Conservation (phyloP, 805 yeast species). For the Groenewaldozyma salmanticensis region DNA sequence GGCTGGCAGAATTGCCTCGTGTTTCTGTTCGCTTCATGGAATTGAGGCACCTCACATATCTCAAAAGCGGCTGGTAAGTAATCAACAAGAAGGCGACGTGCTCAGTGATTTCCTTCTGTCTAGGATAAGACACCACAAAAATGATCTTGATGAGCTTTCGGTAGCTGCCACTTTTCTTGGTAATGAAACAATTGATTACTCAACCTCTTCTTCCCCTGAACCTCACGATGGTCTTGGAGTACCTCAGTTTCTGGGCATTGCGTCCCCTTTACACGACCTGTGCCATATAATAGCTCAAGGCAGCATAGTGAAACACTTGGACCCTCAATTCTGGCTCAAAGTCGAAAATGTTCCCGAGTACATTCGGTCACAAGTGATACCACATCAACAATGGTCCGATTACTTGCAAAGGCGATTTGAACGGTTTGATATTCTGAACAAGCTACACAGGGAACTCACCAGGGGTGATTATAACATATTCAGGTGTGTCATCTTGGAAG, state of each 20-base stretch:
- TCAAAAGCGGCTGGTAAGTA: conserved; percentile 11
- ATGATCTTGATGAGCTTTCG: conserved; percentile 23
- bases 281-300: not conserved
- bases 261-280: not conserved
- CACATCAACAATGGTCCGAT: conserved; percentile 13
- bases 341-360: not conserved
- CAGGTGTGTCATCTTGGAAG: conserved; percentile 38
- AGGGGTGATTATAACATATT: conserved; percentile 20
- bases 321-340: not conserved
- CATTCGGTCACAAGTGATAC: not conserved
- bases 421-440: conserved; percentile 10
- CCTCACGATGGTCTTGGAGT: conserved; percentile 21
- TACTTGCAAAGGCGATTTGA: conserved; percentile 22
- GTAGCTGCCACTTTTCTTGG: conserved; percentile 23
- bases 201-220: conserved; percentile 19
- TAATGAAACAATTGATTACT: conserved; percentile 1
- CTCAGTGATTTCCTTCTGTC: not conserved
- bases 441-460: conserved; percentile 15
- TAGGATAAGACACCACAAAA: conserved; percentile 9
- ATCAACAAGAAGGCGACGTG: not conserved
- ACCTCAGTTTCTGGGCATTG: not conserved
- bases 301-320: not conserved
- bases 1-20: conserved; percentile 27
- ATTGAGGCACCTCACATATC: conserved; percentile 23
- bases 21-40: conserved; percentile 20